Evolutionary conservation across 352 stramenopile genomes (phyloP).

Genomic region (Globisporangium irregulare): DNA sequence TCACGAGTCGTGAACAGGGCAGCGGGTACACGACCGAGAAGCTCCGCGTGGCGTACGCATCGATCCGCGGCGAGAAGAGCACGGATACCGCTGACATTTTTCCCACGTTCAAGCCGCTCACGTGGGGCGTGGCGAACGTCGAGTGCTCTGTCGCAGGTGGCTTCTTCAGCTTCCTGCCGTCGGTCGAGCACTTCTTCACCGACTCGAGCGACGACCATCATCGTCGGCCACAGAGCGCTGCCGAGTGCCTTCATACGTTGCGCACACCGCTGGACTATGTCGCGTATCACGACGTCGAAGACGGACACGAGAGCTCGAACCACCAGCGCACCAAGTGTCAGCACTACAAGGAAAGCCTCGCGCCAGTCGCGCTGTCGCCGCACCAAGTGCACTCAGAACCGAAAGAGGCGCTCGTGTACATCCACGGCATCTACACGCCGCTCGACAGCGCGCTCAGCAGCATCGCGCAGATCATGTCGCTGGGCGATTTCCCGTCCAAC

Average conservation of each 20-base stretch:
- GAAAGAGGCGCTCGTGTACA: conserved; percentile 25
- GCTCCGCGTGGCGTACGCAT: conserved; percentile 40
- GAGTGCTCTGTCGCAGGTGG: conserved; percentile 25
- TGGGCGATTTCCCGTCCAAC: conserved; percentile 19
- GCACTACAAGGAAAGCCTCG: conserved; percentile 16
- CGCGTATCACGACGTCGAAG: conserved; percentile 23
- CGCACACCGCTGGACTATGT: conserved; percentile 26
- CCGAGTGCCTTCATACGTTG: conserved; percentile 18
- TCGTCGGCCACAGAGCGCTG: conserved; percentile 17
- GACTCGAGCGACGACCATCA: background rate
- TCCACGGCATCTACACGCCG: conserved; percentile 22
- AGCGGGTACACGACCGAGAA: conserved; percentile 42
- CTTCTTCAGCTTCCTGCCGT: conserved; percentile 28
- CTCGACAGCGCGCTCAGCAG: conserved; percentile 21
- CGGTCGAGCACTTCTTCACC: conserved; percentile 22
- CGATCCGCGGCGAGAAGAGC: conserved; percentile 19
- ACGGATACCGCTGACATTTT: conserved; percentile 15
- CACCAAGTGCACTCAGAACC: background rate
- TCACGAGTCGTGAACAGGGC: conserved; percentile 41
- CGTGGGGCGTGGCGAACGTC: conserved; percentile 50
- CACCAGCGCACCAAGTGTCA: conserved; percentile 17
- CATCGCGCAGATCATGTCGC: conserved; percentile 23
- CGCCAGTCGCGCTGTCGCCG: conserved; percentile 1
- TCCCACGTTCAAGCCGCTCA: conserved; percentile 17
- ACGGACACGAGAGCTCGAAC: background rate